These are phyloP conservation scores for Scutellaria minor DNA, from an alignment of 257 asterid species.

Conservation along the genomic window DNA sequence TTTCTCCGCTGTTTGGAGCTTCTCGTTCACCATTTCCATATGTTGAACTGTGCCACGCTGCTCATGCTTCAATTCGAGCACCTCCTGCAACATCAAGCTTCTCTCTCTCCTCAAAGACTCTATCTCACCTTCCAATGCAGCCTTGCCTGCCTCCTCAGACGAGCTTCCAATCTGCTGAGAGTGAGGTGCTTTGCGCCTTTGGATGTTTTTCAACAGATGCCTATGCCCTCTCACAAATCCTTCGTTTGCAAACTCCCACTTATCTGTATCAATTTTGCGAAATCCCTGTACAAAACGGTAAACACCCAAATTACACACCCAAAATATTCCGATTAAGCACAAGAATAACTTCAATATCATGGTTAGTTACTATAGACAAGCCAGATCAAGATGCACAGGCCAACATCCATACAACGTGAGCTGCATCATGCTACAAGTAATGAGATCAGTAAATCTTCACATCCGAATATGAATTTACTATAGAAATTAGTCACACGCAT, in stretches of 20 bases:
- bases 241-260: constrained; percentile 83
- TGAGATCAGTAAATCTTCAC: constrained; percentile 33
- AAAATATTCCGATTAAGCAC: constrained; percentile 10
- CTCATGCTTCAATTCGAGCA: constrained; percentile 69
- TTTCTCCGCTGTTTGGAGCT: constrained; percentile 73
- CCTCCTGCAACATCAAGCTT: constrained; percentile 71
- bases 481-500: constrained; percentile 6
- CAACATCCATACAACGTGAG: constrained; percentile 36
- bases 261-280: constrained; percentile 76
- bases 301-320: constrained; percentile 23
- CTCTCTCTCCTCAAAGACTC: constrained; percentile 65
- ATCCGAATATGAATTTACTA: constrained; percentile 22
- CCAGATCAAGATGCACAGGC: constrained; percentile 20
- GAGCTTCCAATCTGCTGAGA: constrained; percentile 62
- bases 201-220: constrained; percentile 70
- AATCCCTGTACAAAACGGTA: constrained; percentile 57
- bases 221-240: constrained; percentile 70
- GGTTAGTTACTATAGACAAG: constrained; percentile 26
- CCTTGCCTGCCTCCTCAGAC: constrained; percentile 47
- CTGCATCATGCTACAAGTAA: constrained; percentile 42
- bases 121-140: constrained; percentile 59
- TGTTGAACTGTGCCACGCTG: constrained; percentile 64
- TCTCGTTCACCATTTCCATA: constrained; percentile 64
- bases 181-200: constrained; percentile 69
- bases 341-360: constrained; percentile 21